A percentile compares a stretch with the other conserved stretches of the same genome.
These are phyloP conservation scores for Pseudocercospora macadamiae DNA, from an alignment of 2,329 filamentous ascomycete species.

Conservation along the genomic window DNA sequence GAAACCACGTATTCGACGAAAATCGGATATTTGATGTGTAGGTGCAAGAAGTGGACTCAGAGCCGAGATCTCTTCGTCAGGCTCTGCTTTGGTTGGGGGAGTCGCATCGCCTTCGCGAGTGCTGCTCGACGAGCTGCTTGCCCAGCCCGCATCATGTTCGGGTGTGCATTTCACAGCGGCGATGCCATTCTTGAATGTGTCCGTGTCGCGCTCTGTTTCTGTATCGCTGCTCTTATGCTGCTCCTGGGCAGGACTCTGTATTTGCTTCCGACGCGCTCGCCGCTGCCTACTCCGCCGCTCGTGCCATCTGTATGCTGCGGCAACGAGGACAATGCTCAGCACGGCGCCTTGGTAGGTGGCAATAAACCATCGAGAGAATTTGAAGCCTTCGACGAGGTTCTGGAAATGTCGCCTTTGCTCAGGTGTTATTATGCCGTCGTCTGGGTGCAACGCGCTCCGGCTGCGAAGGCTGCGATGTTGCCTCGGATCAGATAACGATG, in stretches of 20 bases:
- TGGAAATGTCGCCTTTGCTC: slow-evolving; percentile 9
- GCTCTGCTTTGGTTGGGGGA: slow-evolving; percentile 29
- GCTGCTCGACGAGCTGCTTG: slow-evolving; percentile 46
- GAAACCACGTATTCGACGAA: neutral
- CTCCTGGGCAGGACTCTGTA: neutral
- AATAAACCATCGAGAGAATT: slow-evolving; percentile 43
- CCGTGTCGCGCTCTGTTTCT: neutral
- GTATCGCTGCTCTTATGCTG: neutral
- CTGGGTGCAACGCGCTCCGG: no score
- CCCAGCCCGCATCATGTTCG: slow-evolving; percentile 5
- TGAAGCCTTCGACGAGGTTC: slow-evolving; percentile 16
- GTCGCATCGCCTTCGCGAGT: slow-evolving; percentile 42
- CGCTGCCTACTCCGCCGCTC: slow-evolving; percentile 11
- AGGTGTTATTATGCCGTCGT: neutral
- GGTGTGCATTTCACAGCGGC: neutral
- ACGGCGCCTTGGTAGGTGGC: slow-evolving; percentile 46
- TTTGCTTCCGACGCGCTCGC: slow-evolving; percentile 13
- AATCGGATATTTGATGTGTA: neutral
- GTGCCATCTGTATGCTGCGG: slow-evolving; percentile 37
- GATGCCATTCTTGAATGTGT: neutral
- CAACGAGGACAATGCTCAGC: slow-evolving; percentile 40
- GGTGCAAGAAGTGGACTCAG: slow-evolving; percentile 39
- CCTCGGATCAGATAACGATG: slow-evolving; percentile 3
- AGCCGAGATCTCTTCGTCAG: slow-evolving; percentile 28
- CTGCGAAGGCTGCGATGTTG: no score